Conservation (phyloP, 2,329 filamentous ascomycete genomes). For the Tympanopsis confertula region DNA sequence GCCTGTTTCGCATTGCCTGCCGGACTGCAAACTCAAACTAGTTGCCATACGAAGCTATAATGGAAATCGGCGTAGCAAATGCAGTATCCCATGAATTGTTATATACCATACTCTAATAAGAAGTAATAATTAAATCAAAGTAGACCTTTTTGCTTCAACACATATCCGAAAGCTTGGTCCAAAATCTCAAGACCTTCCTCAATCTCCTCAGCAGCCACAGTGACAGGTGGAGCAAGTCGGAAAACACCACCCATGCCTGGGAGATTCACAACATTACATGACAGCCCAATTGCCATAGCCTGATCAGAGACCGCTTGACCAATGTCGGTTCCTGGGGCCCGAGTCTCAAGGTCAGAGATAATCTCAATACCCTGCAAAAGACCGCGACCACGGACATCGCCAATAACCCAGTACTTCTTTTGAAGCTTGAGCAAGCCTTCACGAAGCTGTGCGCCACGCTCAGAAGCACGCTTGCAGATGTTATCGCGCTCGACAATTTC, state of each 20-base stretch:
- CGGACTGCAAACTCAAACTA: too few relatives aligned
- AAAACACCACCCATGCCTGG: slow-evolving; percentile 36
- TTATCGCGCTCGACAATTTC: slow-evolving; percentile 38
- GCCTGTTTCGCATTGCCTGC: too few relatives aligned
- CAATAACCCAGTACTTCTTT: slow-evolving; percentile 36
- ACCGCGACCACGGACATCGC: slow-evolving; percentile 37
- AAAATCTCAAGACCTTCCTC: slow-evolving; percentile 33
- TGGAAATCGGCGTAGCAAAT: too few relatives aligned
- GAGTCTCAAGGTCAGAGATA: slow-evolving; percentile 28
- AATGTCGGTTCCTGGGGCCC: slow-evolving; percentile 27
- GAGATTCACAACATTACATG: slow-evolving; percentile 33
- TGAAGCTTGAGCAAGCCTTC: slow-evolving; percentile 28
- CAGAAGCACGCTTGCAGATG: slow-evolving; percentile 24
- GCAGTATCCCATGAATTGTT: too few relatives aligned
- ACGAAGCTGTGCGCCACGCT: slow-evolving; percentile 28
- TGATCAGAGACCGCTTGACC: slow-evolving; percentile 27
- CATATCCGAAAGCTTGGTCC: slow-evolving; percentile 30
- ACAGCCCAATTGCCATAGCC: slow-evolving; percentile 31
- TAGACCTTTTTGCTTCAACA: too few relatives aligned
- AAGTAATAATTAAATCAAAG: too few relatives aligned
- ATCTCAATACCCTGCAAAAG: slow-evolving; percentile 38
- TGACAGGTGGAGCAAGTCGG: slow-evolving; percentile 36
- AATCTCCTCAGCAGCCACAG: slow-evolving; percentile 29
- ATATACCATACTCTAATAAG: too few relatives aligned
- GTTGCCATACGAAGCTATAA: too few relatives aligned